Evolutionary conservation across 2,329 filamentous ascomycete genomes (phyloP).

Genomic region (Aspergillus sp.): DNA sequence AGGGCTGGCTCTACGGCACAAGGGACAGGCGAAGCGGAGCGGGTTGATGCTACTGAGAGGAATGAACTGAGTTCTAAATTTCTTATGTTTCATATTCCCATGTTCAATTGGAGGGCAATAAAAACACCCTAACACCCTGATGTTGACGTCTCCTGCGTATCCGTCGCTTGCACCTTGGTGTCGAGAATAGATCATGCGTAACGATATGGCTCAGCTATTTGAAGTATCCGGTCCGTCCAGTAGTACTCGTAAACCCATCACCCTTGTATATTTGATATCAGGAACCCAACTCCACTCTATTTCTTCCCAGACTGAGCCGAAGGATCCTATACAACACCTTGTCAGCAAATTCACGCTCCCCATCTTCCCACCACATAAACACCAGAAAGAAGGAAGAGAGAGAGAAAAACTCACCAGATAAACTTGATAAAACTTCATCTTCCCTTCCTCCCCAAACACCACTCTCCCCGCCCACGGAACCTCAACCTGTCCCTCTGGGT

Average conservation of each 20-base stretch:
- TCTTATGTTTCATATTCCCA: constrained; percentile 25
- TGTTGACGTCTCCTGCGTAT: neutral
- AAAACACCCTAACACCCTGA: neutral
- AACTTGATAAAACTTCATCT: constrained; percentile 43
- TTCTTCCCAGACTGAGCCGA: constrained; percentile 36
- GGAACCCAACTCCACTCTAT: constrained; percentile 12
- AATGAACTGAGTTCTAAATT: constrained; percentile 21
- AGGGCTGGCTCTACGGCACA: neutral
- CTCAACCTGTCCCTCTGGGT: constrained; percentile 31
- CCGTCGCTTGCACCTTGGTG: neutral
- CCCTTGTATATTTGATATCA: neutral
- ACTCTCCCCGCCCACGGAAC: constrained; percentile 39
- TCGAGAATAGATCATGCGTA: constrained; percentile 3
- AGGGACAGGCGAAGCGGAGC: neutral
- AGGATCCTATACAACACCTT: constrained; percentile 26
- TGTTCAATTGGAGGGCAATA: constrained; percentile 12
- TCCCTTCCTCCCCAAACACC: constrained; percentile 29
- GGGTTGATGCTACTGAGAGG: constrained; percentile 13
- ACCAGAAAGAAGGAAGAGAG: neutral
- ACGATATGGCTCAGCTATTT: neutral
- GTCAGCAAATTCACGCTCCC: neutral
- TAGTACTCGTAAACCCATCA: constrained; percentile 5
- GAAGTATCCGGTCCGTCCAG: neutral
- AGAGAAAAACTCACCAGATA: constrained; percentile 33
- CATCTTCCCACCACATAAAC: neutral